Evolutionary conservation across 2,329 filamentous ascomycete species (phyloP).

Genomic region (Allantophomopsis cytisporea): DNA sequence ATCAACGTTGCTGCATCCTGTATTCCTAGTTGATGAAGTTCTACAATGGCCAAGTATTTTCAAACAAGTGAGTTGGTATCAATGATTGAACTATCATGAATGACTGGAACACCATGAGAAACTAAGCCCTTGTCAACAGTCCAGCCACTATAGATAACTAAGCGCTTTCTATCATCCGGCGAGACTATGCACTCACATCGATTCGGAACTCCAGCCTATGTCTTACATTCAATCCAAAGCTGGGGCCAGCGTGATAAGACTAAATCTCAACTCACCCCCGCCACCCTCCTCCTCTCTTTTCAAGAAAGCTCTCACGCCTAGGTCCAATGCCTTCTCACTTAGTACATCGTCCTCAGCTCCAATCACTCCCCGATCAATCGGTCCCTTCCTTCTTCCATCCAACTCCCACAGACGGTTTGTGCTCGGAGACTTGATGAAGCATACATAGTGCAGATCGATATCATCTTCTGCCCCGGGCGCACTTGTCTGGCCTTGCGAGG

Average conservation of each 20-base stretch:
- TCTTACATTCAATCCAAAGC: slow-evolving; percentile 18
- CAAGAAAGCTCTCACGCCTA: slow-evolving; percentile 36
- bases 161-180: no score
- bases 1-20: no score
- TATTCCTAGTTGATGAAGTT: no score
- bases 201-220: neutral
- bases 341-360: slow-evolving; percentile 53
- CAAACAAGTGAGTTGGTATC: no score
- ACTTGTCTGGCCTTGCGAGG: slow-evolving; percentile 62
- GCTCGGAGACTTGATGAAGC: slow-evolving; percentile 66
- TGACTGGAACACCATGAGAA: no score
- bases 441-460: slow-evolving; percentile 92
- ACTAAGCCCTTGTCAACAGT: no score
- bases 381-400: slow-evolving; percentile 55
- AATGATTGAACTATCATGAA: no score
- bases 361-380: slow-evolving; percentile 42
- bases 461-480: slow-evolving; percentile 66
- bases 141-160: no score
- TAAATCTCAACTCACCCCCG: slow-evolving; percentile 15
- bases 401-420: slow-evolving; percentile 58
- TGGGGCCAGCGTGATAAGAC: slow-evolving; percentile 13
- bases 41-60: no score
- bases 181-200: no score
- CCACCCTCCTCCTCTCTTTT: slow-evolving; percentile 8
- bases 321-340: slow-evolving; percentile 58